These are phyloP conservation scores for Calonectria multiphialidica DNA, from an alignment of 2,329 filamentous ascomycete species.

Conservation along the genomic window DNA sequence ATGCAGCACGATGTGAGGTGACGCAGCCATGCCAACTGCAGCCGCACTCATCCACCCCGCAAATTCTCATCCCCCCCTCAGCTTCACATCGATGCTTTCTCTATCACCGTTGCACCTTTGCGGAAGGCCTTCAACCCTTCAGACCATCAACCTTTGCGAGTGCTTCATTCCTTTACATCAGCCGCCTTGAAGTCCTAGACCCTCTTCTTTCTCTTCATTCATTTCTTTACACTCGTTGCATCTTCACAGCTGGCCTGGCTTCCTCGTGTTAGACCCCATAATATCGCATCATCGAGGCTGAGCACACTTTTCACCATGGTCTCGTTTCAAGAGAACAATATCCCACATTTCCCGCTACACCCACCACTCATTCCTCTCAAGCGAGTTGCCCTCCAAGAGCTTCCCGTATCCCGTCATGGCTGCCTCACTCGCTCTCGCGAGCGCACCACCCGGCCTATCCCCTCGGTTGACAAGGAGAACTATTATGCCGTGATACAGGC, in stretches of 20 bases:
- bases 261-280: neutral
- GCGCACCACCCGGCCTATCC: slow-evolving; percentile 37
- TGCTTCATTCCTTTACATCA: neutral
- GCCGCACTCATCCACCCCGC: slow-evolving; percentile 4
- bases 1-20: slow-evolving; percentile 20
- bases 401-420: slow-evolving; percentile 40
- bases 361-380: slow-evolving; percentile 26
- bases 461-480: slow-evolving; percentile 46
- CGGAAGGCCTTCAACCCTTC: neutral
- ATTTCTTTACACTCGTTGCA: neutral
- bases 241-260: neutral
- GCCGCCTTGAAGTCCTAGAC: neutral
- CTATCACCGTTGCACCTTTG: neutral
- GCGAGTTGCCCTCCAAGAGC: slow-evolving; percentile 44
- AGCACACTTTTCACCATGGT: slow-evolving; percentile 30
- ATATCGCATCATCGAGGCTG: neutral
- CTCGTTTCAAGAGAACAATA: slow-evolving; percentile 8
- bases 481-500: slow-evolving; percentile 29
- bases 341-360: slow-evolving; percentile 7
- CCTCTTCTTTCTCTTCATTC: neutral
- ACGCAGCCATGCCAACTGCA: slow-evolving; percentile 19
- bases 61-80: slow-evolving; percentile 8
- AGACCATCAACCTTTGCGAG: no score
- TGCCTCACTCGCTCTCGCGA: slow-evolving; percentile 33
- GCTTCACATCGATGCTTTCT: neutral